Percentiles rank a stretch among this genome's conserved stretches.
phyloP scores from a whole-genome alignment of 148 eudicot genomes.

The Vaccinium macrocarpon region DNA sequence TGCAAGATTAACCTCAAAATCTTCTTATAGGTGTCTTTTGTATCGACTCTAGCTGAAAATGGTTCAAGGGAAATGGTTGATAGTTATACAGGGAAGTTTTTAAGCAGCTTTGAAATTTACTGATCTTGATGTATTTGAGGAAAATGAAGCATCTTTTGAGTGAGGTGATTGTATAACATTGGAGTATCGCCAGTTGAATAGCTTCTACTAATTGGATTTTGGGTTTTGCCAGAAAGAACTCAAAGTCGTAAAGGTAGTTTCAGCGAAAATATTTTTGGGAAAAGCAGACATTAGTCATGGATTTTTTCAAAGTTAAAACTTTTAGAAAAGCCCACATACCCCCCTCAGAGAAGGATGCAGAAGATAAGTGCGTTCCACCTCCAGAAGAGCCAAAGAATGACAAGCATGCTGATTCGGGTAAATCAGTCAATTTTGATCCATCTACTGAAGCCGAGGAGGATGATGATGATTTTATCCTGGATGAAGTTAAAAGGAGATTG shows the following conservation, averaged over 20 bases:
- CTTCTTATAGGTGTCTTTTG: constrained; percentile 1
- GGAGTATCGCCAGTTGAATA: neutral
- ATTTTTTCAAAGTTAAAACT: constrained; percentile 69
- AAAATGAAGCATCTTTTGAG: neutral
- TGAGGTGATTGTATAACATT: neutral
- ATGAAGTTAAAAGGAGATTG: constrained; percentile 89
- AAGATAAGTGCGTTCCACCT: constrained; percentile 45
- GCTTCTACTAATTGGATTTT: neutral
- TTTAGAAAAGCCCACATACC: constrained; percentile 60
- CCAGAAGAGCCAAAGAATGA: constrained; percentile 50
- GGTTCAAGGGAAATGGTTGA: neutral
- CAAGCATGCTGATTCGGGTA: constrained; percentile 40
- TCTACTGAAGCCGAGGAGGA: constrained; percentile 62
- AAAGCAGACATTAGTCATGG: constrained; percentile 38
- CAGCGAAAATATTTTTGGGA: neutral
- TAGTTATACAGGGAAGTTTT: neutral
- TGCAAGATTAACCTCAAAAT: neutral
- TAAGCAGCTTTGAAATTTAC: neutral
- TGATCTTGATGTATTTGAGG: neutral
- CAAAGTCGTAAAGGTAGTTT: neutral
- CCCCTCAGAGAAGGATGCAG: constrained; percentile 31
- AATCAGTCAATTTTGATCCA: constrained; percentile 46
- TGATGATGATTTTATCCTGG: constrained; percentile 84
- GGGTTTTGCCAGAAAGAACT: neutral
- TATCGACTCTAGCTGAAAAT: neutral